Percentiles rank a stretch among this genome's conserved stretches.
Evolutionary conservation across 805 yeast genomes (phyloP).

Genomic region (Barnettozyma sucrosica): DNA sequence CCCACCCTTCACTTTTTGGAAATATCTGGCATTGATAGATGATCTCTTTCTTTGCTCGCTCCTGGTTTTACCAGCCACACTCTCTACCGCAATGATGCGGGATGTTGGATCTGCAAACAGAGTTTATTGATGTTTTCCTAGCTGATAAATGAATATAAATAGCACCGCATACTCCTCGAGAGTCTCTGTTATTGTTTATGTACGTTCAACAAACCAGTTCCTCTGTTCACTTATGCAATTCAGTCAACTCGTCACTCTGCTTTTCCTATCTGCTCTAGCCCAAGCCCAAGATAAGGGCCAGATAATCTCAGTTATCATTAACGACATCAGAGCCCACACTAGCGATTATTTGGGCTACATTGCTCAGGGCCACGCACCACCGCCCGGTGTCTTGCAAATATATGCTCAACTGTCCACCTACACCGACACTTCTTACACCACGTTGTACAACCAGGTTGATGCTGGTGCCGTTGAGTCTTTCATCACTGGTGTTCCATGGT

Average conservation of each 20-base stretch:
- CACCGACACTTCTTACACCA: constrained; percentile 30
- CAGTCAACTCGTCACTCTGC: constrained; percentile 1
- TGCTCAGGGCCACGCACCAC: constrained; percentile 23
- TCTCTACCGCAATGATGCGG: neutral
- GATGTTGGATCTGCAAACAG: neutral
- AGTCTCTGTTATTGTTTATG: too few species aligned
- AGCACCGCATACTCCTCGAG: neutral
- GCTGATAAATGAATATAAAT: too few species aligned
- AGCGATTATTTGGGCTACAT: constrained; percentile 20
- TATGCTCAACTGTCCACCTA: constrained; percentile 27
- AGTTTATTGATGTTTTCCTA: too few species aligned
- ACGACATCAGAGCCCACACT: constrained; percentile 17
- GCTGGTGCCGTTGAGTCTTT: constrained; percentile 22
- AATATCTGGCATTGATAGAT: neutral
- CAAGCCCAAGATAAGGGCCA: constrained; percentile 5
- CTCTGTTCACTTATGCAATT: constrained; percentile 2
- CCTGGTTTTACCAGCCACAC: too few species aligned
- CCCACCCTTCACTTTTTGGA: neutral
- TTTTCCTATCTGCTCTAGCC: constrained; percentile 5
- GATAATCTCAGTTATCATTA: constrained; percentile 5
- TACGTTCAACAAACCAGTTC: neutral
- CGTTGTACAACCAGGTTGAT: constrained; percentile 26
- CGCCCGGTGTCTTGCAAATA: constrained; percentile 26
- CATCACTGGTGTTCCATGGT: constrained; percentile 31
- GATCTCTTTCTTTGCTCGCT: neutral